A percentile compares a stretch with the other conserved stretches of the same genome.
These are phyloP conservation scores for Murraya koenigii DNA, from an alignment of 345 rosid genomes.

Conservation along the genomic window DNA sequence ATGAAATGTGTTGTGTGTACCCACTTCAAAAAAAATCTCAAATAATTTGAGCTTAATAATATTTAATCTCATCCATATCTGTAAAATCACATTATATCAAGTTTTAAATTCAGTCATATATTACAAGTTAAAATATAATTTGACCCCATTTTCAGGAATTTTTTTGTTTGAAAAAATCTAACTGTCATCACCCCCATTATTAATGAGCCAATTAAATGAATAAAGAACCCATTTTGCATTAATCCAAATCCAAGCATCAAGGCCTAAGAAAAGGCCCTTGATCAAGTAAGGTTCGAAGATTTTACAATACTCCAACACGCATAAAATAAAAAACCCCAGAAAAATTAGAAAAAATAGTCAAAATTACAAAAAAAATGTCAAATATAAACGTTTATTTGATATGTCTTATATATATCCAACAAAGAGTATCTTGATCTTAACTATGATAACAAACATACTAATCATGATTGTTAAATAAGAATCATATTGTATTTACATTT, in stretches of 20 bases:
- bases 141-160: background rate
- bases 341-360: too few species aligned
- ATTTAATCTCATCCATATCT: background rate
- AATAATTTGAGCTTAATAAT: background rate
- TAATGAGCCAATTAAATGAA: background rate
- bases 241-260: background rate
- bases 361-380: too few species aligned
- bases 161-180: background rate
- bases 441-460: too few species aligned
- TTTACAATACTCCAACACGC: background rate
- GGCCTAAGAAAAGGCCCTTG: background rate
- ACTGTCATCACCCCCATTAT: constrained; percentile 15
- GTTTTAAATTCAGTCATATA: background rate
- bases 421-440: too few species aligned
- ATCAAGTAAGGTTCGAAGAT: background rate
- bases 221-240: background rate
- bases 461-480: too few species aligned
- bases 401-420: too few species aligned
- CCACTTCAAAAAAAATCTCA: background rate
- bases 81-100: background rate
- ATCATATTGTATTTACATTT: too few species aligned
- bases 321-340: background rate
- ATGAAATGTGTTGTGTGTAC: background rate
- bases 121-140: background rate
- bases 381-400: too few species aligned